phyloP scores from a whole-genome alignment of 768 basidiomycete species.

The Paxillus involutus region DNA sequence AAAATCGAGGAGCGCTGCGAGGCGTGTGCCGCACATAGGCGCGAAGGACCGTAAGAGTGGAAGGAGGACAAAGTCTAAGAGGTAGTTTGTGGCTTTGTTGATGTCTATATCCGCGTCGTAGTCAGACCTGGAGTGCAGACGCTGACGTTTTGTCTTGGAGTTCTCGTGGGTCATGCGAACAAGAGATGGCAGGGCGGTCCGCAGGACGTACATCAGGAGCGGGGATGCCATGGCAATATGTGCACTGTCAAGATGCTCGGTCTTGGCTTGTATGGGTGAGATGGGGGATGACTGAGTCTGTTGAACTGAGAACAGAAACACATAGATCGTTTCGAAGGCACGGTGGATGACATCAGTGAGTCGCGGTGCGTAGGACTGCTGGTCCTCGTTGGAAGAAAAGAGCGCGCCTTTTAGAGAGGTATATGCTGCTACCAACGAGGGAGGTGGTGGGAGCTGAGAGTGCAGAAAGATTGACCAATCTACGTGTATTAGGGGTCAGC shows the following conservation, averaged over 20 bases:
- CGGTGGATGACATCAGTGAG: constrained; percentile 21
- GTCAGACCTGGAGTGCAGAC: neutral
- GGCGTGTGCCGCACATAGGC: constrained; percentile 19
- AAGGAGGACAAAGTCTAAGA: constrained; percentile 22
- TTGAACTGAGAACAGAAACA: constrained; percentile 18
- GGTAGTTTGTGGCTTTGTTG: constrained; percentile 14
- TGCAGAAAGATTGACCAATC: constrained; percentile 22
- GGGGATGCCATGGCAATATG: constrained; percentile 23
- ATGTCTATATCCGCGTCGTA: constrained; percentile 2
- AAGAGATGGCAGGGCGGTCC: constrained; percentile 17
- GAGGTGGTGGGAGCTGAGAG: constrained; percentile 17
- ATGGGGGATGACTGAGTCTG: neutral
- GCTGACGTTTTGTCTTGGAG: constrained; percentile 12
- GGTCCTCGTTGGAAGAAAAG: constrained; percentile 7
- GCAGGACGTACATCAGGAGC: constrained; percentile 23
- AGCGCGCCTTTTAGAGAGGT: constrained; percentile 21
- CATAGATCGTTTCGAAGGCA: constrained; percentile 13
- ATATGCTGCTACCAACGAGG: constrained; percentile 24
- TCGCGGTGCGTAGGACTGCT: constrained; percentile 2
- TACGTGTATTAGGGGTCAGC: neutral
- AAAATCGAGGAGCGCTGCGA: constrained; percentile 8
- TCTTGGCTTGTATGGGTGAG: neutral
- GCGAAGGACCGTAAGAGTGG: constrained; percentile 17
- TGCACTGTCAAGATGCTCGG: constrained; percentile 14
- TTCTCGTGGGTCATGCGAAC: constrained; percentile 6